Evolutionary conservation across 768 basidiomycete genomes (phyloP).

Genomic region (Megacollybia marginata): DNA sequence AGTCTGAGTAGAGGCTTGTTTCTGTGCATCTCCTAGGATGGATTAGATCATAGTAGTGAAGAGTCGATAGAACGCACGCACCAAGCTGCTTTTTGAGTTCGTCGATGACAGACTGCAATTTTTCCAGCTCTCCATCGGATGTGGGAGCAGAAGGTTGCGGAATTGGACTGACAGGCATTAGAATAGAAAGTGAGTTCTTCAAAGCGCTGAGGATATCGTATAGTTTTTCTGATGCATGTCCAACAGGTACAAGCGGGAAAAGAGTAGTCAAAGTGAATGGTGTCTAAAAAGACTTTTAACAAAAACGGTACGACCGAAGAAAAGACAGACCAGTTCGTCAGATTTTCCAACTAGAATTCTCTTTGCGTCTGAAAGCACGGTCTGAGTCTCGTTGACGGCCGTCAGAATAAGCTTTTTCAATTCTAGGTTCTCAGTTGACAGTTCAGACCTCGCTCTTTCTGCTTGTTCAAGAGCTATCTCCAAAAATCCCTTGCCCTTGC

Average conservation of each 20-base stretch:
- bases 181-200: constrained; percentile 24
- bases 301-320: not conserved
- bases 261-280: constrained; percentile 38
- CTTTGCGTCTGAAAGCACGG: constrained; percentile 29
- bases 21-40: constrained; percentile 37
- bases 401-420: constrained; percentile 55
- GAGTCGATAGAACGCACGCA: constrained; percentile 22
- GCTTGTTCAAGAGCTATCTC: constrained; percentile 71
- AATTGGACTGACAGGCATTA: constrained; percentile 19
- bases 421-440: constrained; percentile 57
- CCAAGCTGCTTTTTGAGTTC: constrained; percentile 53
- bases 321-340: constrained; percentile 41
- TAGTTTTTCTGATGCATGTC: constrained; percentile 42
- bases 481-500: constrained; percentile 46
- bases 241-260: constrained; percentile 47
- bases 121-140: constrained; percentile 35
- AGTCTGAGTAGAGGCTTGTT: constrained; percentile 32
- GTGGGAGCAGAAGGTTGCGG: constrained; percentile 9
- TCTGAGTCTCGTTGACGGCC: constrained; percentile 59
- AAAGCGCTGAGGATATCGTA: constrained; percentile 34
- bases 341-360: constrained; percentile 31
- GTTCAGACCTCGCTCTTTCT: constrained; percentile 53
- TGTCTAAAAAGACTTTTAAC: constrained; percentile 2
- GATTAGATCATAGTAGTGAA: not conserved
- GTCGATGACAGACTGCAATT: constrained; percentile 42